phyloP scores from a whole-genome alignment of 345 rosid species.

The Eucalyptus regnans region DNA sequence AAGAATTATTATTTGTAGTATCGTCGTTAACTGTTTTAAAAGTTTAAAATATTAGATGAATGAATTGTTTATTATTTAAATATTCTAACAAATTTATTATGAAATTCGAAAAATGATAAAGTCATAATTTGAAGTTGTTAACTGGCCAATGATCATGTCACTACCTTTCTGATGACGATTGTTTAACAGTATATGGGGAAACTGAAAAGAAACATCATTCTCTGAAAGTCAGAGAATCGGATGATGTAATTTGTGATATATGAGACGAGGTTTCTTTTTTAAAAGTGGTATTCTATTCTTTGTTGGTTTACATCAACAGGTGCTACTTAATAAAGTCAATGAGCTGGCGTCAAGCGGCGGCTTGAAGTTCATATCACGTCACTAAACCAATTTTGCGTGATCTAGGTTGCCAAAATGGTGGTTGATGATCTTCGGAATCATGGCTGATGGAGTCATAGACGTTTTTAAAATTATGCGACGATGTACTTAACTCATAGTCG shows the following conservation, averaged over 20 bases:
- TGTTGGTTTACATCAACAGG: not conserved
- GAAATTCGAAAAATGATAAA: not conserved
- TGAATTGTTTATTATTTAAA: no score
- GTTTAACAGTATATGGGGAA: not conserved
- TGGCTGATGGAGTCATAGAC: not conserved
- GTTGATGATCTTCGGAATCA: not conserved
- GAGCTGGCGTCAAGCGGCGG: not conserved
- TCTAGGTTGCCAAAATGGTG: not conserved
- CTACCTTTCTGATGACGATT: not conserved
- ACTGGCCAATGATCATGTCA: not conserved
- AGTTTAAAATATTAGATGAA: no score
- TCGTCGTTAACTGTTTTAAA: rapidly evolving
- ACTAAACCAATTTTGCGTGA: not conserved
- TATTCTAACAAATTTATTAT: not conserved
- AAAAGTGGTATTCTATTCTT: not conserved
- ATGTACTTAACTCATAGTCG: not conserved
- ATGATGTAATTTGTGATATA: not conserved
- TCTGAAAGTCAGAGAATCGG: not conserved
- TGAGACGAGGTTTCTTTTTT: not conserved
- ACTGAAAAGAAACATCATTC: not conserved
- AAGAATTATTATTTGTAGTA: no score
- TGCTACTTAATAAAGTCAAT: not conserved
- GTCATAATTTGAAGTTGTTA: not conserved
- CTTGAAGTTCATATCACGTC: not conserved
- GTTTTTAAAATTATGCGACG: not conserved